Evolutionary conservation across 495 filamentous ascomycete species (phyloP).

Genomic region (Mycothermus thermophilus): DNA sequence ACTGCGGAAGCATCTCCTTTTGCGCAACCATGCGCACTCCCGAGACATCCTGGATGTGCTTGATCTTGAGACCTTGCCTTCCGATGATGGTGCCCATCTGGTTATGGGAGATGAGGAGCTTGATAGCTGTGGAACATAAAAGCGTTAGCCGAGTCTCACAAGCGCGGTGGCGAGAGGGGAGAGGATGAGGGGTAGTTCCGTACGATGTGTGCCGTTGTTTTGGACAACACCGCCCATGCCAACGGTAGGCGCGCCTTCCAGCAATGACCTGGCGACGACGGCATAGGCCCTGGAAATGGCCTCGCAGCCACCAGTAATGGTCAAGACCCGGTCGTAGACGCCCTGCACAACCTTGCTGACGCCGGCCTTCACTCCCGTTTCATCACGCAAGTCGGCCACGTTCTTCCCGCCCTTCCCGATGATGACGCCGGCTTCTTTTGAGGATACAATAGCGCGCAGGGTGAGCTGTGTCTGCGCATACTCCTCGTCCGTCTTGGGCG

Average conservation of each 20-base stretch:
- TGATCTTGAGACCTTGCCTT: slow-evolving; percentile 91
- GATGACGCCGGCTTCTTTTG: slow-evolving; percentile 95
- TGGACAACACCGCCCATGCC: slow-evolving; percentile 83
- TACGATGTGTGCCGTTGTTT: slow-evolving; percentile 86
- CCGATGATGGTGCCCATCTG: slow-evolving; percentile 99
- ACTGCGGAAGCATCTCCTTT: slow-evolving; percentile 98
- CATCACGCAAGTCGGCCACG: slow-evolving; percentile 89
- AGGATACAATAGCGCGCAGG: slow-evolving; percentile 91
- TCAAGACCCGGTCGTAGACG: slow-evolving; percentile 91
- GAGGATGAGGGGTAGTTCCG: too few relatives aligned
- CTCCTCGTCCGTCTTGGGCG: slow-evolving; percentile 84
- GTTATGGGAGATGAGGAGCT: slow-evolving; percentile 95
- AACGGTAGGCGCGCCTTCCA: slow-evolving; percentile 87
- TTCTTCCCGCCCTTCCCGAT: slow-evolving; percentile 98
- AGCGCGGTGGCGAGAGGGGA: background rate
- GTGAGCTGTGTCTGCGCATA: slow-evolving; percentile 85
- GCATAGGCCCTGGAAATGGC: slow-evolving; percentile 82
- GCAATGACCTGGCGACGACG: slow-evolving; percentile 76
- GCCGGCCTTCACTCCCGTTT: slow-evolving; percentile 93
- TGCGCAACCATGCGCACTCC: slow-evolving; percentile 97
- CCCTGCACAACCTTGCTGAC: slow-evolving; percentile 97
- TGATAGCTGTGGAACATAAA: slow-evolving; percentile 51
- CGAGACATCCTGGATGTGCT: slow-evolving; percentile 95
- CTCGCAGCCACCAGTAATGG: slow-evolving; percentile 77
- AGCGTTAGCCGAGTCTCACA: slow-evolving; percentile 12